Conservation (phyloP, 129 eudicot genomes). For the Flaveria bidentis region DNA sequence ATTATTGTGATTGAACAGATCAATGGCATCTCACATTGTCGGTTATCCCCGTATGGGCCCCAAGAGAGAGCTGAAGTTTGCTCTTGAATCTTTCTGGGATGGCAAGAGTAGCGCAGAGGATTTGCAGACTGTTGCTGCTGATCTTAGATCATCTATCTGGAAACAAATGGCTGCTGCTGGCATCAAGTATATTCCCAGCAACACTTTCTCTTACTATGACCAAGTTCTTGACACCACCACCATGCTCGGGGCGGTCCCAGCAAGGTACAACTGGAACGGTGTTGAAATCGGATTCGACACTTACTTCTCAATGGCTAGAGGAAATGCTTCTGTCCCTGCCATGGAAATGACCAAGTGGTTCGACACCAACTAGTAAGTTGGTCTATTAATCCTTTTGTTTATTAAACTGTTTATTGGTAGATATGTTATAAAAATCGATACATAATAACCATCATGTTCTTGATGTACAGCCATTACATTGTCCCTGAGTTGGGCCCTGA, state of each 20-base stretch:
- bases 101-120: conserved; percentile 94
- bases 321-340: conserved; percentile 99
- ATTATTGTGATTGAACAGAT: conserved; percentile 37
- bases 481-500: conserved; percentile 99
- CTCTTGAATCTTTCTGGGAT: conserved; percentile 99
- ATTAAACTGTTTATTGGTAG: not conserved
- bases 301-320: conserved; percentile 99
- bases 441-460: not conserved
- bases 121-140: conserved; percentile 81
- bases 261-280: conserved; percentile 88
- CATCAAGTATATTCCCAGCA: conserved; percentile 96
- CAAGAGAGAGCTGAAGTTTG: conserved; percentile 98
- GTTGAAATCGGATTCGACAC: conserved; percentile 95
- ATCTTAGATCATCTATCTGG: conserved; percentile 96
- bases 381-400: not conserved
- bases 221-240: conserved; percentile 96
- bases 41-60: conserved; percentile 99
- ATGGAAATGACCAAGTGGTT: conserved; percentile 99
- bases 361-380: conserved; percentile 99
- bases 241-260: conserved; percentile 96
- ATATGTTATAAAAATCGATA: not conserved
- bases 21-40: conserved; percentile 97
- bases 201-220: conserved; percentile 91
- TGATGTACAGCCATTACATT: conserved; percentile 82
- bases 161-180: conserved; percentile 93